phyloP scores from a whole-genome alignment of 441 rosid species.

The Populus tomentosa region DNA sequence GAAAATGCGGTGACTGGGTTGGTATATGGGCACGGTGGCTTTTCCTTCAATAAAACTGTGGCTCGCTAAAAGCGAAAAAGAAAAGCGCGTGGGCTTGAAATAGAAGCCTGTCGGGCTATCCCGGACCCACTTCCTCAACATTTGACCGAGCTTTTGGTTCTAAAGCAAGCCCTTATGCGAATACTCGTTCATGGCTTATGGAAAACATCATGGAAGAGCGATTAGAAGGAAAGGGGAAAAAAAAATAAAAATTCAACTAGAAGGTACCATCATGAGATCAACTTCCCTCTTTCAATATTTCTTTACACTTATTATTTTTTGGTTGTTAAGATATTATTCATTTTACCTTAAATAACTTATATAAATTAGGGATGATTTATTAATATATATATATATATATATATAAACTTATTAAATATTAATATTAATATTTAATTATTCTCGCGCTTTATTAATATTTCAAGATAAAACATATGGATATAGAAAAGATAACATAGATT shows the following conservation, averaged over 20 bases:
- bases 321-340: neutral
- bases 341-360: no score
- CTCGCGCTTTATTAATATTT: no score
- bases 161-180: neutral
- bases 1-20: neutral
- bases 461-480: no score
- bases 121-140: neutral
- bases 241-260: no score
- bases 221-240: neutral
- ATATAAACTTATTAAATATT: no score
- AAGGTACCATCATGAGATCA: neutral
- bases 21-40: neutral
- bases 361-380: no score
- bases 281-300: neutral
- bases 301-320: no score
- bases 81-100: conserved; percentile 18
- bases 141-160: neutral
- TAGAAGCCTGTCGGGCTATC: conserved; percentile 18
- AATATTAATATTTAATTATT: no score
- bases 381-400: no score
- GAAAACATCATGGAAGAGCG: neutral
- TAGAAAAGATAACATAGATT: no score
- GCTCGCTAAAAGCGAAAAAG: neutral
- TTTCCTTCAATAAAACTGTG: neutral
- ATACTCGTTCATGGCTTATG: neutral